Base-by-base conservation (phyloP, 2,329 filamentous ascomycete species). In the Didymella pinodella region DNA sequence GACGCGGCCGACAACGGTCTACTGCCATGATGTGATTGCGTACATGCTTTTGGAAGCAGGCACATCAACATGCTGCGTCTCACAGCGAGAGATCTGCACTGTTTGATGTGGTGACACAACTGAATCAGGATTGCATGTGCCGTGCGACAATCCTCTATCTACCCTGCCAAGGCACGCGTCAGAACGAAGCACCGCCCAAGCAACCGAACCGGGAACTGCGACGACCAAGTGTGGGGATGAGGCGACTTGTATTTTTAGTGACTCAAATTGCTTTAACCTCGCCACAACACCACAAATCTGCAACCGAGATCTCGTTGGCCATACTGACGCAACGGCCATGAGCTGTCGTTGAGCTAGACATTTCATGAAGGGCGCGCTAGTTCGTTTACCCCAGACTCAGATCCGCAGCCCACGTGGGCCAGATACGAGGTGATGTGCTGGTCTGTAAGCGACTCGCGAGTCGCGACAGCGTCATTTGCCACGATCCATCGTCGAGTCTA, bases 371-470 rank as follows among this genome's bases (percentile, higher is more conserved):
- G 31, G 32, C 43, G 44, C 58, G 57, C 69, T 72, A 72, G 54
- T 54, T 44, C 61, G 52, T 54, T 48, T 63, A 66, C 68, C 70
- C 70, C 65, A 62, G 67, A 66, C 60, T 66, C 65, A 56, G 57
- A 68, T 67, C 63, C 49, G 54, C 54, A 45, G 50, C 62, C 38
- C 65, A 59, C 63, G 68, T 69, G 70, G 65, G 64, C 59, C 69
- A 54, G 59, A 69, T 70, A 71, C 67, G 69, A 71, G 65, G 45
- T 67, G 64, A 70, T 66, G 63, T 56, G 63, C 65, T 54, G 43
- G 31, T 50, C 41, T 46, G 58, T 63, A 69, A 67, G 63, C 65
- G 59, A 47, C 52, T 53, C 28, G 63, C 65, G 59, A 47, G 50
- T 53, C 28, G 49, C 57, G 53, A 57, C 57, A 54, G 32, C 40